phyloP scores from a whole-genome alignment of 129 eudicot genomes.

The Lactuca sativa region DNA sequence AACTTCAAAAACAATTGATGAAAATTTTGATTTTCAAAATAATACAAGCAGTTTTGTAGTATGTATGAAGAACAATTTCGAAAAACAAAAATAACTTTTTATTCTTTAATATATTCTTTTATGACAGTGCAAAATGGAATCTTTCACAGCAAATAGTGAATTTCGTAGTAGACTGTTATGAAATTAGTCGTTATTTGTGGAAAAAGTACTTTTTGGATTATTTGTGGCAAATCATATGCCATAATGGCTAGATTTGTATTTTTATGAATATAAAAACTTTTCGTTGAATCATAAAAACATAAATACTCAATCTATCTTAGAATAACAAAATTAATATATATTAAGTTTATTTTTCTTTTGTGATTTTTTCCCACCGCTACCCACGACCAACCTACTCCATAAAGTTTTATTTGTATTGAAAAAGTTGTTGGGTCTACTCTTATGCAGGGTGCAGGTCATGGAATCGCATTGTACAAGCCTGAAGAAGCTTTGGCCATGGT shows the following conservation, averaged over 20 bases:
- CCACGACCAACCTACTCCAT: background rate
- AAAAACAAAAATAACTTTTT: no score
- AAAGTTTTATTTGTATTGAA: no score
- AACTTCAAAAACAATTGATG: background rate
- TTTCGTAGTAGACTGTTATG: no score
- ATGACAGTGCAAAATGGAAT: background rate
- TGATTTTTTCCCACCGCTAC: background rate
- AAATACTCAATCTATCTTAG: background rate
- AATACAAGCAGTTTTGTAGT: background rate
- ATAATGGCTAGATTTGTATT: no score
- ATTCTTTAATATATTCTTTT: no score
- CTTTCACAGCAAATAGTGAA: background rate
- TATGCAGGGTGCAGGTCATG: slow-evolving; percentile 20
- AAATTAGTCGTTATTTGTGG: no score
- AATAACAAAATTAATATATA: background rate
- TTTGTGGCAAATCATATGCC: no score
- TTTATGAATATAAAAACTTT: no score
- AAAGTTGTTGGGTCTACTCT: background rate
- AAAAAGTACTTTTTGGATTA: background rate
- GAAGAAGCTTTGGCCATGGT: slow-evolving; percentile 7
- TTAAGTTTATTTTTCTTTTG: background rate
- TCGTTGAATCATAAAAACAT: background rate
- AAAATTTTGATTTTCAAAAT: no score
- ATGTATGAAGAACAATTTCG: no score
- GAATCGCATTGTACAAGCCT: slow-evolving; percentile 21